Base-by-base conservation (phyloP, 305 asterid genomes). In the Fraxinus xanthoxyloides region DNA sequence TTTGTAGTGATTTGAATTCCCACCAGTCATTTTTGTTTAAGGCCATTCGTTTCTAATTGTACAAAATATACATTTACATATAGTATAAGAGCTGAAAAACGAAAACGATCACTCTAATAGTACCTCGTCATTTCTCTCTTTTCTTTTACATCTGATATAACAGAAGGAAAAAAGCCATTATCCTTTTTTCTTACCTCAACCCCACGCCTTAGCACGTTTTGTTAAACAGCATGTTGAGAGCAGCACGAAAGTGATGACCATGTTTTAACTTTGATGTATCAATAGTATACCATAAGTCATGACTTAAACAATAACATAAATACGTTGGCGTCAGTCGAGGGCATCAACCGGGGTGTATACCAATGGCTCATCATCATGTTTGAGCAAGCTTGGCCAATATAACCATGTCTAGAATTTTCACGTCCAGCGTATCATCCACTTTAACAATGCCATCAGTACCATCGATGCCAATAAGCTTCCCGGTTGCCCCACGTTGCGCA, bases 401-500 rank as follows among this genome's bases (percentile, higher is more conserved):
- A 76, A 81, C 91, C 97, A 94, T 87, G 85, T 93, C 97, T 72
- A 96, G 85, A 81, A 96, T 94, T 82, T 94, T 93, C 23, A 96
- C 97, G 72, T 96, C 98, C 3, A 93, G 86, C 0, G 97, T 92
- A 61, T 91, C 92, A 46, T 96, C 98, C 59, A 92, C 87, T 88
- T 96, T 96, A 21, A 94, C 98, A 32, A 96, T 96, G 72, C 99
- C 99, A 77, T 96, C 98, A 0, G 97, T 89, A 48, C 98, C 98
- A 78, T 96, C 98, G 8, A 96, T 92, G 67, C 99, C 99, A 3
- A 96, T 91, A 40, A 94, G 98, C 85, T 92, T 96, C 69, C 99
- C 98, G 0, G 93, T 91, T 28, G 97, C 85, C 54, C 98, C 99
- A 13, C 98, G 99, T 79, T 90, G 97, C 2, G 91, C 88, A 13